Conservation (phyloP, 805 yeast species). For the Hyphopichia homilentoma region DNA sequence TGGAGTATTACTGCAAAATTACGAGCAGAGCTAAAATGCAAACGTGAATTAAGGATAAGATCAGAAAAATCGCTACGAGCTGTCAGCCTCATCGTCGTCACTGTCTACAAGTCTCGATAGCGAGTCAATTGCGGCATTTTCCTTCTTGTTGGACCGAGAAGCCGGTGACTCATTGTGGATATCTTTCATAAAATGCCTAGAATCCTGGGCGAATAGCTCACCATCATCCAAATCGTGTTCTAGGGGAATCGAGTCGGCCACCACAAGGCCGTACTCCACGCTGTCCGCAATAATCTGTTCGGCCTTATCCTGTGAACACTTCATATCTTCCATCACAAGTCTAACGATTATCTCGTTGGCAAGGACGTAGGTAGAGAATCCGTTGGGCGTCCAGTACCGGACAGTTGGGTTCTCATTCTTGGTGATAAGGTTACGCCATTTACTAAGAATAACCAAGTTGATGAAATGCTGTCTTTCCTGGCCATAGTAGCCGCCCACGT, state of each 20-base stretch:
- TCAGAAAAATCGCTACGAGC: no score
- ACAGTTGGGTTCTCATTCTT: conserved; percentile 40
- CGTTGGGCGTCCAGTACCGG: conserved; percentile 57
- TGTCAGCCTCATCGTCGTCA: no score
- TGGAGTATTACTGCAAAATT: no score
- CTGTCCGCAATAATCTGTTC: conserved; percentile 46
- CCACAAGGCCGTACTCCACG: conserved; percentile 41
- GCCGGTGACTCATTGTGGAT: conserved; percentile 1
- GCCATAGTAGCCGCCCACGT: conserved; percentile 61
- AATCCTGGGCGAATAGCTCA: conserved; percentile 8
- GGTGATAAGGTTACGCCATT: conserved; percentile 10
- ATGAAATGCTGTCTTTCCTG: conserved; percentile 51
- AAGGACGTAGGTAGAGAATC: conserved; percentile 55
- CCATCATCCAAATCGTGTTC: conserved; percentile 22
- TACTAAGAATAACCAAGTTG: conserved; percentile 38
- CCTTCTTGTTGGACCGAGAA: no score
- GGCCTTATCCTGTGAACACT: conserved; percentile 37
- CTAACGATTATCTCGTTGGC: conserved; percentile 60
- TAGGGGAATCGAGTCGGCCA: conserved; percentile 29
- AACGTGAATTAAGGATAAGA: no score
- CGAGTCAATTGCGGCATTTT: no score
- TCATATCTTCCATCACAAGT: conserved; percentile 46
- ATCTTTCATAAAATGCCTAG: conserved; percentile 7
- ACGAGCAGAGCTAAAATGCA: no score
- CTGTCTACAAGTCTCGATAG: no score